Evolutionary conservation across 805 yeast species (phyloP).

Genomic region (Barnettozyma siamensis): DNA sequence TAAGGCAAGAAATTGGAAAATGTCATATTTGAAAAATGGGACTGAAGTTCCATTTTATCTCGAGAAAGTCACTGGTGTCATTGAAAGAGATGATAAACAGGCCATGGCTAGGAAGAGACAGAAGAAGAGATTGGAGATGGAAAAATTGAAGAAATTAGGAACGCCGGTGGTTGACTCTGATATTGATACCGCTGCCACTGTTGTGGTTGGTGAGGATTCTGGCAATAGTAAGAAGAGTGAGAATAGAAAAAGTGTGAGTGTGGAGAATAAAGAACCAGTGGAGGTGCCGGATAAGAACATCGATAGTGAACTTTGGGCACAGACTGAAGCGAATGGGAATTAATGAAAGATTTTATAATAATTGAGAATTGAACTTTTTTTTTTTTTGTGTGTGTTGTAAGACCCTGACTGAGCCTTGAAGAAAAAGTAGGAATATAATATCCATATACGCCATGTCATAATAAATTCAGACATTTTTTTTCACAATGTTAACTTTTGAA

Average conservation of each 20-base stretch:
- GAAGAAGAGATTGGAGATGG: slow-evolving; percentile 12
- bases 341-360: not conserved
- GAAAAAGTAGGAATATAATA: no score
- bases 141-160: not conserved
- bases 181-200: not conserved
- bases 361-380: no score
- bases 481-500: no score
- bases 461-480: no score
- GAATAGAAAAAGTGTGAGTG: not conserved
- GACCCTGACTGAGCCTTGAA: no score
- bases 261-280: not conserved
- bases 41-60: slow-evolving; percentile 76
- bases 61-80: slow-evolving; percentile 80
- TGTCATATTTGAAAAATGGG: slow-evolving; percentile 72
- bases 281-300: not conserved
- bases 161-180: not conserved
- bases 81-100: slow-evolving; percentile 48
- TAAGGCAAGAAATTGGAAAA: slow-evolving; percentile 93
- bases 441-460: no score
- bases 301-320: not conserved
- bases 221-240: not conserved
- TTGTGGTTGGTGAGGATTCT: not conserved
- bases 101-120: slow-evolving; percentile 26
- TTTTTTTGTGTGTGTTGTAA: no score
- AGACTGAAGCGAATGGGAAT: not conserved